Evolutionary conservation across 2,329 filamentous ascomycete genomes (phyloP).

Genomic region (Aspergillus thermomutatus): DNA sequence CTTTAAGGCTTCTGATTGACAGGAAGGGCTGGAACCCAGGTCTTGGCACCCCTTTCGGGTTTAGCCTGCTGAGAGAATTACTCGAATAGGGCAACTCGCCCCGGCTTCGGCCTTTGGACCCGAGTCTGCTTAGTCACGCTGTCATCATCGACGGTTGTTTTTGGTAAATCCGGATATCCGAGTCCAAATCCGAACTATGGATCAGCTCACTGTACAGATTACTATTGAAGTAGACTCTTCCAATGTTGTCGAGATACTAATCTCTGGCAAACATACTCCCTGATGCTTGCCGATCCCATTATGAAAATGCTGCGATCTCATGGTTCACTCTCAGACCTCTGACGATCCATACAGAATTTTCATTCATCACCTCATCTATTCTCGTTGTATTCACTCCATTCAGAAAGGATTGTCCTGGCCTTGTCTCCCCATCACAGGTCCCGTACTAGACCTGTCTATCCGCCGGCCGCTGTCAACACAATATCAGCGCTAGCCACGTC

Average conservation of each 20-base stretch:
- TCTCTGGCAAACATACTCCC: background rate
- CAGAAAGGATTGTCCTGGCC: constrained; percentile 14
- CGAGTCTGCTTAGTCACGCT: background rate
- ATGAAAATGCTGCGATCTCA: background rate
- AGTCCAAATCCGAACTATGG: background rate
- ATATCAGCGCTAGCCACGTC: background rate
- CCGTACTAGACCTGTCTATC: no score
- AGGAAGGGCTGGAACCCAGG: constrained; percentile 1
- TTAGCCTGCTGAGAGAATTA: background rate
- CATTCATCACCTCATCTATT: background rate
- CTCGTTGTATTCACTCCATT: constrained; percentile 14
- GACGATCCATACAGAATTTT: constrained; percentile 8
- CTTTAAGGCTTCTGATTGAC: background rate
- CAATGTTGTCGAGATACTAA: background rate
- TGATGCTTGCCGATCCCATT: background rate
- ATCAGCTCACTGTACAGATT: no score
- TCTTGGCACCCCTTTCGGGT: background rate
- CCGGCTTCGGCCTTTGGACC: constrained; percentile 6
- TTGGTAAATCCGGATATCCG: constrained; percentile 13
- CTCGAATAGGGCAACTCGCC: constrained; percentile 14
- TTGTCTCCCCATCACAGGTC: no score
- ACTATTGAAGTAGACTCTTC: no score
- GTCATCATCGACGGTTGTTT: background rate
- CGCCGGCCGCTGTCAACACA: no score
- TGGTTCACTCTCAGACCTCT: constrained; percentile 3